A percentile compares a stretch with the other conserved stretches of the same genome.
phyloP scores from a whole-genome alignment of 1,284 basidiomycete genomes.

The Caloboletus firmus region DNA sequence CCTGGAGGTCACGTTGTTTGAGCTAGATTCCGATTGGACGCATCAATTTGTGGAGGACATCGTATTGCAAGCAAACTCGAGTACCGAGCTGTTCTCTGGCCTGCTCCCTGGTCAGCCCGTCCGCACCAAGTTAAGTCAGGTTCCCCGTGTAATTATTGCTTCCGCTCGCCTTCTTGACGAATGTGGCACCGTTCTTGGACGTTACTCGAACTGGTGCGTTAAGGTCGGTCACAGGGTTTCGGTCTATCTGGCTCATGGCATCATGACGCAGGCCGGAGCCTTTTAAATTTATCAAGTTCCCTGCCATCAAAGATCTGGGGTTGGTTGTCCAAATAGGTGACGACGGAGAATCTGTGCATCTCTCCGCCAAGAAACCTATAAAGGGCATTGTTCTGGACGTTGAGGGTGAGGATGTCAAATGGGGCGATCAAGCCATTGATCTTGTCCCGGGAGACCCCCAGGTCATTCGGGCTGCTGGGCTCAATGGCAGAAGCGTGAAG shows the following conservation, averaged over 20 bases:
- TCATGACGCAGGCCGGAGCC: slow-evolving; percentile 72
- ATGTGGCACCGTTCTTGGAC: slow-evolving; percentile 60
- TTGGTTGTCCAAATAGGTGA: slow-evolving; percentile 51
- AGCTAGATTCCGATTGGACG: slow-evolving; percentile 62
- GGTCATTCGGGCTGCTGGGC: slow-evolving; percentile 59
- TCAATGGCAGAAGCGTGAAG: slow-evolving; percentile 64
- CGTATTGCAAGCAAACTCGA: slow-evolving; percentile 68
- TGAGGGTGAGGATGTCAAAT: slow-evolving; percentile 68
- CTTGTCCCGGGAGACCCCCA: slow-evolving; percentile 82
- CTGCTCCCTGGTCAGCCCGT: slow-evolving; percentile 66
- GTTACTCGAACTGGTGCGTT: slow-evolving; percentile 75
- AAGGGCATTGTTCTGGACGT: slow-evolving; percentile 84
- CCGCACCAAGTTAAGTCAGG: slow-evolving; percentile 64
- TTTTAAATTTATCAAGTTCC: slow-evolving; percentile 87
- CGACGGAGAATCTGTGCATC: slow-evolving; percentile 61
- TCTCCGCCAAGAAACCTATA: slow-evolving; percentile 69
- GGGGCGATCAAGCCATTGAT: slow-evolving; percentile 88
- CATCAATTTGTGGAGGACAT: slow-evolving; percentile 53
- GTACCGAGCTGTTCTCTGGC: slow-evolving; percentile 78
- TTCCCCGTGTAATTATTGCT: slow-evolving; percentile 69
- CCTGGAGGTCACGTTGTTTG: slow-evolving; percentile 70
- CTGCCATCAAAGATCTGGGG: slow-evolving; percentile 55
- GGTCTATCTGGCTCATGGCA: slow-evolving; percentile 11
- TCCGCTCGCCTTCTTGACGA: slow-evolving; percentile 69
- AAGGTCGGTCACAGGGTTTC: slow-evolving; percentile 6